These are phyloP conservation scores for Capsella rubella DNA, from an alignment of 441 rosid genomes.

Conservation along the genomic window DNA sequence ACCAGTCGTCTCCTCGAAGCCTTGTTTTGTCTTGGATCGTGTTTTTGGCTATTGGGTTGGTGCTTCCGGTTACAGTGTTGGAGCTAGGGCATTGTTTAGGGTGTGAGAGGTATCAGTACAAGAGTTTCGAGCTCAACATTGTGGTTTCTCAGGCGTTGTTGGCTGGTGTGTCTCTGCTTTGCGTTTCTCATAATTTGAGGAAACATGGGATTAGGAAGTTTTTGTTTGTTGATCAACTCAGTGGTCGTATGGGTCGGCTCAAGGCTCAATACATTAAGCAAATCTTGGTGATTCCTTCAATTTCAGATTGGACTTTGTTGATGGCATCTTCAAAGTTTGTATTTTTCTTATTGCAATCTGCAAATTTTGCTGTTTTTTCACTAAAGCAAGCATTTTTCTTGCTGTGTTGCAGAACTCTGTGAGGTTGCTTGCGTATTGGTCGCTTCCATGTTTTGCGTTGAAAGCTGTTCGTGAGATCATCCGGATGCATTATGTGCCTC, in stretches of 20 bases:
- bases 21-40: constrained; percentile 63
- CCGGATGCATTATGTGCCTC: constrained; percentile 56
- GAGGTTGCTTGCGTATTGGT: constrained; percentile 71
- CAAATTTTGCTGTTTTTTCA: neutral
- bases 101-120: constrained; percentile 63
- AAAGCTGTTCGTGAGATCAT: constrained; percentile 73
- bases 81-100: constrained; percentile 62
- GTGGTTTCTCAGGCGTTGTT: constrained; percentile 71
- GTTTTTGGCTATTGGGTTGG: constrained; percentile 59
- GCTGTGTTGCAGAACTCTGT: constrained; percentile 61
- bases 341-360: neutral
- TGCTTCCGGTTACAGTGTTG: constrained; percentile 61
- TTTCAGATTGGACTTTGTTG: neutral
- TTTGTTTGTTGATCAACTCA: constrained; percentile 77
- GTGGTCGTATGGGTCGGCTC: constrained; percentile 63
- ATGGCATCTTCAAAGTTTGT: neutral
- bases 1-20: constrained; percentile 55
- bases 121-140: constrained; percentile 68
- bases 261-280: constrained; percentile 59
- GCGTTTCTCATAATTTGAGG: constrained; percentile 78
- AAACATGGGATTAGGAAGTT: constrained; percentile 80
- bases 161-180: constrained; percentile 76
- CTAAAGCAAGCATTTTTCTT: neutral
- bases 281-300: constrained; percentile 47
- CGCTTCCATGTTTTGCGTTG: constrained; percentile 73